Percentiles rank a stretch among this genome's conserved stretches.
Conservation (phyloP, 257 asterid genomes). For the Jaltomata sinuosa region DNA sequence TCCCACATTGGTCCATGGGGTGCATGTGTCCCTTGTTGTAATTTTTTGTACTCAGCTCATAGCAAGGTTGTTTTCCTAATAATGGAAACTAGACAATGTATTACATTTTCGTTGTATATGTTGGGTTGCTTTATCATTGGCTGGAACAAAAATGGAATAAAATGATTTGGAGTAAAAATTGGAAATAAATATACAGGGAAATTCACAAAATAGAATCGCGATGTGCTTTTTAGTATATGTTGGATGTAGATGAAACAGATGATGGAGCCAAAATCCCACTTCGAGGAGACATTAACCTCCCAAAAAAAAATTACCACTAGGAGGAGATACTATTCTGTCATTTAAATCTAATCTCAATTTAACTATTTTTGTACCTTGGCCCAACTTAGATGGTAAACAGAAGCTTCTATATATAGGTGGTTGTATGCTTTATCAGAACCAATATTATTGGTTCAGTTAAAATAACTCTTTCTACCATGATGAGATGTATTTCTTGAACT, state of each 20-base stretch:
- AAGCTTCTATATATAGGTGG: background rate
- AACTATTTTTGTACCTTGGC: background rate
- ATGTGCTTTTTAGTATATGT: background rate
- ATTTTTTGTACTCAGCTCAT: background rate
- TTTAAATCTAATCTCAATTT: background rate
- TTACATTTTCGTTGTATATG: background rate
- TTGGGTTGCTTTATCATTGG: background rate
- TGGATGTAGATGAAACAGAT: background rate
- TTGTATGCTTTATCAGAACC: background rate
- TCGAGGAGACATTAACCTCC: background rate
- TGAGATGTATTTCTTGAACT: background rate
- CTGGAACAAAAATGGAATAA: background rate
- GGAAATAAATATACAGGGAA: background rate
- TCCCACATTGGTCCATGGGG: background rate
- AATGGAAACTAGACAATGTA: background rate
- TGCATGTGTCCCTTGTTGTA: background rate
- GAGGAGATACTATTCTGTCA: background rate
- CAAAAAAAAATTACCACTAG: background rate
- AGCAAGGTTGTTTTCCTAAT: background rate
- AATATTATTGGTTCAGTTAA: background rate
- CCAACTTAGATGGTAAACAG: background rate
- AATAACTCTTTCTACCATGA: background rate
- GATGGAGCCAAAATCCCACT: background rate
- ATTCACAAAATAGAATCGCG: background rate
- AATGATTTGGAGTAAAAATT: background rate